Conservation (phyloP, 2,329 filamentous ascomycete genomes). For the Phoma sp. region DNA sequence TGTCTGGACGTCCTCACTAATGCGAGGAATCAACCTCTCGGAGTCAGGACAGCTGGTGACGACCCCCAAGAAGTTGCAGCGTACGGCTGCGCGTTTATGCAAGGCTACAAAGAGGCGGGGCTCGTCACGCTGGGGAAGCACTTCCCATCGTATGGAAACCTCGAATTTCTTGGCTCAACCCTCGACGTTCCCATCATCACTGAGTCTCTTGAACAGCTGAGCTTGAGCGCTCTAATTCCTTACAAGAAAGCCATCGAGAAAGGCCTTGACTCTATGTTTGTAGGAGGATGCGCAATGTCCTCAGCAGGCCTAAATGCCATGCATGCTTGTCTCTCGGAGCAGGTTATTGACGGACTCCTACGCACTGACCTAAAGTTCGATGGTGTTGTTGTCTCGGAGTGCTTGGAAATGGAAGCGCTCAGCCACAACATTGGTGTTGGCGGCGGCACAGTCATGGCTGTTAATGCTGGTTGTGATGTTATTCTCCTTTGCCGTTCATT, state of each 20-base stretch:
- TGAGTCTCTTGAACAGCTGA: slow-evolving; percentile 89
- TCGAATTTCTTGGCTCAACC: slow-evolving; percentile 90
- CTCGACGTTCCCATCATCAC: slow-evolving; percentile 95
- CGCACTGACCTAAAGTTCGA: slow-evolving; percentile 89
- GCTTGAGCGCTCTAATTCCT: slow-evolving; percentile 87
- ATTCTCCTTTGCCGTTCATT: slow-evolving; percentile 88
- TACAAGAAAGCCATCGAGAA: slow-evolving; percentile 89
- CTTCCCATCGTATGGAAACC: slow-evolving; percentile 93
- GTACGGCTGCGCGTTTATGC: slow-evolving; percentile 88
- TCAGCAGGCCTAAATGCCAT: slow-evolving; percentile 93
- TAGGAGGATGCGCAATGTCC: slow-evolving; percentile 91
- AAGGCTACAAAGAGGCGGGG: slow-evolving; percentile 90
- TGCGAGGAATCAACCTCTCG: slow-evolving; percentile 85
- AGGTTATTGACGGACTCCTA: slow-evolving; percentile 88
- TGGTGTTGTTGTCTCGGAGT: slow-evolving; percentile 93
- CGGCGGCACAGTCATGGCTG: slow-evolving; percentile 95
- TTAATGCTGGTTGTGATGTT: slow-evolving; percentile 93
- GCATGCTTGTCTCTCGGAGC: slow-evolving; percentile 90
- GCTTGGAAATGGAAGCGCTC: slow-evolving; percentile 93
- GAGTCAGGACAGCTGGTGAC: slow-evolving; percentile 87
- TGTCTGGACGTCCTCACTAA: slow-evolving; percentile 95
- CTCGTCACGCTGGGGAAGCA: slow-evolving; percentile 92
- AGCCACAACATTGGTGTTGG: slow-evolving; percentile 97
- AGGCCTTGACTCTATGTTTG: slow-evolving; percentile 92
- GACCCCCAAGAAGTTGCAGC: slow-evolving; percentile 94